A percentile compares a stretch with the other conserved stretches of the same genome.
Conservation (phyloP, 306 rosid species). For the Vigna unguiculata region DNA sequence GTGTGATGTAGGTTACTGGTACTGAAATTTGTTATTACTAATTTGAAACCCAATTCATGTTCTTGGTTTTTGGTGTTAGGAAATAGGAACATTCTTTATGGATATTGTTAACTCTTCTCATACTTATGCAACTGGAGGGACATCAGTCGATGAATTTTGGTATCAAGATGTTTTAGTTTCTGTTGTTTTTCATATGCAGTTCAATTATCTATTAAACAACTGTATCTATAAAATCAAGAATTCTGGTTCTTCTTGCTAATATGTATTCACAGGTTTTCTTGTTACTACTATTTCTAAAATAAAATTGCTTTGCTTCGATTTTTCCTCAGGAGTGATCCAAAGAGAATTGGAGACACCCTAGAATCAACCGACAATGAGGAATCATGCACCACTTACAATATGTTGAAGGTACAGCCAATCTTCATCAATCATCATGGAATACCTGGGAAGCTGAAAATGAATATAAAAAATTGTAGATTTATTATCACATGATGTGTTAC, state of each 20-base stretch:
- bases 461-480: background rate
- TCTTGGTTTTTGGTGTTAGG: conserved; percentile 52
- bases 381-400: conserved; percentile 82
- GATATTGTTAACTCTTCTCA: conserved; percentile 80
- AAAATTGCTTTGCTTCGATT: background rate
- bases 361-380: conserved; percentile 68
- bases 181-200: conserved; percentile 36
- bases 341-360: conserved; percentile 61
- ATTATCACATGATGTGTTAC: background rate
- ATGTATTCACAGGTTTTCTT: background rate
- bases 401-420: conserved; percentile 67
- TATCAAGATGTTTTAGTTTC: conserved; percentile 44
- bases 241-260: background rate
- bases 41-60: background rate
- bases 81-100: conserved; percentile 77
- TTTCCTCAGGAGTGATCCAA: conserved; percentile 65
- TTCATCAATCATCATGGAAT: conserved; percentile 16
- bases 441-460: background rate
- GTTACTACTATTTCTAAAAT: background rate
- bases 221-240: conserved; percentile 6
- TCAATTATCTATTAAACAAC: conserved; percentile 15
- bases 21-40: conserved; percentile 2
- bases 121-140: conserved; percentile 92
- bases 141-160: conserved; percentile 81
- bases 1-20: background rate